These are phyloP conservation scores for Hemerocallis citrina DNA, from an alignment of 106 monocot genomes.

Conservation along the genomic window DNA sequence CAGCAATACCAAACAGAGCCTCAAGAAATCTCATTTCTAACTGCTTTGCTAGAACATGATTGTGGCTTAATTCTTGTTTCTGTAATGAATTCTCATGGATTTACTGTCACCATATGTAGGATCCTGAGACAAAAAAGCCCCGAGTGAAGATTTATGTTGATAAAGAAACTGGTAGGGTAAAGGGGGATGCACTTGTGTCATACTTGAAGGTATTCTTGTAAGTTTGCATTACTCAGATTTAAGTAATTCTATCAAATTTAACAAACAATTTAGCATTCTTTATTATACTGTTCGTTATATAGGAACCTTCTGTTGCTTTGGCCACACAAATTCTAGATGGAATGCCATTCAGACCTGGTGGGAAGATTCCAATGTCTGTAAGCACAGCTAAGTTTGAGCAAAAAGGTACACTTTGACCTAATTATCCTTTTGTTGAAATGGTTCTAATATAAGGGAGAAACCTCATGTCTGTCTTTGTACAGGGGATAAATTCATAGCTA, in stretches of 20 bases:
- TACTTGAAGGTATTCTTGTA: conserved; percentile 67
- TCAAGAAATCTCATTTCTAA: no score
- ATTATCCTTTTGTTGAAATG: not conserved
- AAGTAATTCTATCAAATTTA: conserved; percentile 1
- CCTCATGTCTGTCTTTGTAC: conserved; percentile 7
- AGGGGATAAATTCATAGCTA: conserved; percentile 85
- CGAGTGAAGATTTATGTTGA: conserved; percentile 91
- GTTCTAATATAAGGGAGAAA: not conserved
- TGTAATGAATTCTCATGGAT: not conserved
- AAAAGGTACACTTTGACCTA: conserved; percentile 53
- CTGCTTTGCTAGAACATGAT: no score
- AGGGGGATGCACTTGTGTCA: conserved; percentile 91
- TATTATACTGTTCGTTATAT: not conserved
- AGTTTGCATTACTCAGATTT: not conserved
- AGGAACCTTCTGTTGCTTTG: conserved; percentile 93
- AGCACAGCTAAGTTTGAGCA: conserved; percentile 88
- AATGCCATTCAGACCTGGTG: conserved; percentile 64
- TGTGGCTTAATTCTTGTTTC: not conserved
- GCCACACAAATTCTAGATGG: conserved; percentile 94
- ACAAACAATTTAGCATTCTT: not conserved
- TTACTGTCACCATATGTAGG: conserved; percentile 27
- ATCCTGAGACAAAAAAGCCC: conserved; percentile 91
- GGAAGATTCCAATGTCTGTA: conserved; percentile 66
- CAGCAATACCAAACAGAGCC: no score
- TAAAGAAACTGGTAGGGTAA: conserved; percentile 74